phyloP scores from a whole-genome alignment of 179 eudicot species.

The Amaranthus tricolor region DNA sequence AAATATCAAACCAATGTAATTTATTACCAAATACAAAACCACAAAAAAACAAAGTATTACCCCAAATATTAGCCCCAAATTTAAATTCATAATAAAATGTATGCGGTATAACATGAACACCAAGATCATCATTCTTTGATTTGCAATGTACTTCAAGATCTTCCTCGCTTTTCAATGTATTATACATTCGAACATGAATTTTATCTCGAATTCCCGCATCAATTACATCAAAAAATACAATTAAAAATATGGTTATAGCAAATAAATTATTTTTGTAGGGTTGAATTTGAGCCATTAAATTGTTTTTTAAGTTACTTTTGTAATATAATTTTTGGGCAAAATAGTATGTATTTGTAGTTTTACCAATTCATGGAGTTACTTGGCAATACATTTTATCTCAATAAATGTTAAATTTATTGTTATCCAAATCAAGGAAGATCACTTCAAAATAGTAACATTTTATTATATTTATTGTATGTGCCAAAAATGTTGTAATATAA shows the following conservation, averaged over 20 bases:
- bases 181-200: background rate
- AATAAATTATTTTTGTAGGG: background rate
- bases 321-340: too few relatives aligned
- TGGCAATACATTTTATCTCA: too few relatives aligned
- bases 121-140: slow-evolving; percentile 18
- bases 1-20: slow-evolving; percentile 24
- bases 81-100: background rate
- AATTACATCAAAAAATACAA: background rate
- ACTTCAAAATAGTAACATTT: too few relatives aligned
- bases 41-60: slow-evolving; percentile 1
- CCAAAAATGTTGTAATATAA: too few relatives aligned
- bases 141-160: slow-evolving; percentile 11
- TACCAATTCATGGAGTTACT: too few relatives aligned
- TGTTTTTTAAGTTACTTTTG: too few relatives aligned
- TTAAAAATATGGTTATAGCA: background rate
- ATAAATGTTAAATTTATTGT: too few relatives aligned
- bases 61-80: background rate
- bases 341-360: too few relatives aligned
- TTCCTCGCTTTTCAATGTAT: background rate
- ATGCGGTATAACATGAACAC: background rate
- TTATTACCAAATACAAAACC: slow-evolving; percentile 4
- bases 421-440: too few relatives aligned
- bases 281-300: background rate
- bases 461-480: too few relatives aligned
- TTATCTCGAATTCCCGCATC: background rate